Conservation (phyloP, 2,329 filamentous ascomycete genomes). For the Cryoendolithus antarcticus region DNA sequence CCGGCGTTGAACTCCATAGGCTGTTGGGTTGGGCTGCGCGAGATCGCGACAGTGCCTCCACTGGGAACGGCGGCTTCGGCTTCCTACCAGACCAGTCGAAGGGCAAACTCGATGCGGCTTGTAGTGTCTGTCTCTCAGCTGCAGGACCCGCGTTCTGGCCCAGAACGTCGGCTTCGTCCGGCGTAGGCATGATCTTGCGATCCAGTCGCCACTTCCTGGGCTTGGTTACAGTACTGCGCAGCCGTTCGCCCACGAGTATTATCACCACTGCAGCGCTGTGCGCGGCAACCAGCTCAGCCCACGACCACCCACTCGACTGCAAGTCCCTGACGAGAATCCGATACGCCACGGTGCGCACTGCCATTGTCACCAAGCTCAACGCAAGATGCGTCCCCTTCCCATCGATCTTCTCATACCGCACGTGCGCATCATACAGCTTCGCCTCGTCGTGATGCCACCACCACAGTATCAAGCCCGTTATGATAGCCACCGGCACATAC, state of each 20-base stretch:
- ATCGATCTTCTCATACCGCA: slow-evolving; percentile 5
- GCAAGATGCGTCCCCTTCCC: slow-evolving; percentile 4
- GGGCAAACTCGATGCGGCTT: slow-evolving; percentile 17
- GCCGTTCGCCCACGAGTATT: slow-evolving; percentile 29
- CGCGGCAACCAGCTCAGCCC: slow-evolving; percentile 30
- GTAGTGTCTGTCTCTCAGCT: slow-evolving; percentile 11
- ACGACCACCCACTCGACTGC: slow-evolving; percentile 2
- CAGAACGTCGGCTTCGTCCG: slow-evolving; percentile 18
- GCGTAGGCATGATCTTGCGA: slow-evolving; percentile 22
- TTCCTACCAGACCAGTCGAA: slow-evolving; percentile 14
- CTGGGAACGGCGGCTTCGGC: slow-evolving; percentile 23
- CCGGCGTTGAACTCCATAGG: slow-evolving; percentile 7
- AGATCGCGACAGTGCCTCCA: slow-evolving; percentile 20
- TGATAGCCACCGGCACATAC: slow-evolving; percentile 14
- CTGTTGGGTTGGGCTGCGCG: slow-evolving; percentile 6
- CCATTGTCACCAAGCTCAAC: slow-evolving; percentile 36
- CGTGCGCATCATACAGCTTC: slow-evolving; percentile 15
- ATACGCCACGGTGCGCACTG: slow-evolving; percentile 37
- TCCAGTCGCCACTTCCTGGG: slow-evolving; percentile 18
- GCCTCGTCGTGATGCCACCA: slow-evolving; percentile 24
- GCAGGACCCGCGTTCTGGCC: slow-evolving; percentile 16
- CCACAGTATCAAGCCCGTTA: slow-evolving; percentile 12
- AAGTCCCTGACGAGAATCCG: slow-evolving; percentile 1
- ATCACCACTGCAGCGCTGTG: slow-evolving; percentile 45
- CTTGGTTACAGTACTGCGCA: slow-evolving; percentile 14